A percentile compares a stretch with the other conserved stretches of the same genome.
Evolutionary conservation across 495 filamentous ascomycete genomes (phyloP).

Genomic region (Cetradonia linearis): DNA sequence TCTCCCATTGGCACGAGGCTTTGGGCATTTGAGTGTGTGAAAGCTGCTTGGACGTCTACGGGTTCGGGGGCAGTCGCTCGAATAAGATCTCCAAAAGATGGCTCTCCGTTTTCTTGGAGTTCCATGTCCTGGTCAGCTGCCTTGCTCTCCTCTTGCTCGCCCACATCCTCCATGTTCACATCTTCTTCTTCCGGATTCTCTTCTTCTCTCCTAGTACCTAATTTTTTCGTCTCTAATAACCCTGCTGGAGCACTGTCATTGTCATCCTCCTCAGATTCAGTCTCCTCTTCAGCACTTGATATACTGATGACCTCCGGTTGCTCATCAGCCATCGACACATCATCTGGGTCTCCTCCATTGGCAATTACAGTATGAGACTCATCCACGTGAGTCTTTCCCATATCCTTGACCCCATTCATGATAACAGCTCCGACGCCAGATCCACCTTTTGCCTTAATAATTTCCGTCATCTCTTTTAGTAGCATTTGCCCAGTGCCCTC

Average conservation of each 20-base stretch:
- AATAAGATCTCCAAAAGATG: constrained; percentile 81
- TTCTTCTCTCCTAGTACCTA: not conserved
- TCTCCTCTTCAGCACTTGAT: constrained; percentile 39
- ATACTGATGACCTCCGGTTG: constrained; percentile 41
- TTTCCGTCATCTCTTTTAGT: constrained; percentile 37
- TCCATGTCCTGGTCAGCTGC: constrained; percentile 26
- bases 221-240: constrained; percentile 27
- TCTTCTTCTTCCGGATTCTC: constrained; percentile 33
- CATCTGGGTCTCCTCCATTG: constrained; percentile 24
- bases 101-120: constrained; percentile 40
- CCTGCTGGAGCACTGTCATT: constrained; percentile 31
- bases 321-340: constrained; percentile 21
- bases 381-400: constrained; percentile 55
- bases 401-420: constrained; percentile 51
- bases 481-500: constrained; percentile 38
- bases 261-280: constrained; percentile 35
- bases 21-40: constrained; percentile 39
- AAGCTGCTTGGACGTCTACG: constrained; percentile 64
- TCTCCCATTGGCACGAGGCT: constrained; percentile 23
- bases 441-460: constrained; percentile 38
- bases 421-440: constrained; percentile 34
- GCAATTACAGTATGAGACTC: constrained; percentile 61
- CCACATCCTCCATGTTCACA: constrained; percentile 43
- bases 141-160: constrained; percentile 33
- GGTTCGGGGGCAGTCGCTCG: constrained; percentile 56